A percentile compares a stretch with the other conserved stretches of the same genome.
These are phyloP conservation scores for Adansonia rubrostipa DNA, from an alignment of 441 rosid genomes.

Conservation along the genomic window DNA sequence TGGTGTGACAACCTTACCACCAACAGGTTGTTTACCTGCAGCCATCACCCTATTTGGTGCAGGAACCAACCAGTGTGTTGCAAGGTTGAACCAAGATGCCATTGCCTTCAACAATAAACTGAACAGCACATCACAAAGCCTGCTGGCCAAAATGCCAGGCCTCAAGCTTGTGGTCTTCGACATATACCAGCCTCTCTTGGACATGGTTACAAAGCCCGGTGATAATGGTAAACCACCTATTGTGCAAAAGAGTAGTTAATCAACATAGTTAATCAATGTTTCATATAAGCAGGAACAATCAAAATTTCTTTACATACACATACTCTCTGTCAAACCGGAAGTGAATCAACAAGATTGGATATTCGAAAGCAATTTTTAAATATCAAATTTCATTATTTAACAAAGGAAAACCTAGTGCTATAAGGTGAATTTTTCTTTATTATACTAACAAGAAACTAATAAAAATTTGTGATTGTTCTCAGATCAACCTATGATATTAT, in stretches of 20 bases:
- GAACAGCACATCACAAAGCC: constrained; percentile 63
- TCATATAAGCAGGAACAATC: neutral
- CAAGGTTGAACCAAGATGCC: constrained; percentile 76
- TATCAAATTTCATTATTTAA: constrained; percentile 16
- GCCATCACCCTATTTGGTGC: constrained; percentile 79
- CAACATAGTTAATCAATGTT: neutral
- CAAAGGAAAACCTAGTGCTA: neutral
- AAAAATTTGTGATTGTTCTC: neutral
- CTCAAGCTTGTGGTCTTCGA: constrained; percentile 88
- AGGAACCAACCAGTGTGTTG: constrained; percentile 78
- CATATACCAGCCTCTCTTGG: constrained; percentile 78
- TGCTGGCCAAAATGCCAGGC: constrained; percentile 56
- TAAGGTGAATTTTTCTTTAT: neutral
- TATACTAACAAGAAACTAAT: neutral
- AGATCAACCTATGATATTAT: neutral
- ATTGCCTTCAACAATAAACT: constrained; percentile 73
- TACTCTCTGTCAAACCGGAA: neutral
- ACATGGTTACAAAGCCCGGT: constrained; percentile 63
- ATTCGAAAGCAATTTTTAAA: neutral
- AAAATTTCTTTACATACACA: neutral
- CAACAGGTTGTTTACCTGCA: constrained; percentile 90
- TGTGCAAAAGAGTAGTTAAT: constrained; percentile 29
- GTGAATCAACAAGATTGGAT: neutral
- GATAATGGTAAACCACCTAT: constrained; percentile 60
- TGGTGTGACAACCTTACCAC: constrained; percentile 86